Evolutionary conservation across 805 yeast genomes (phyloP), one percentile per base, ranked within the genome.

Genomic region (Ogataea paradorogensis): DNA sequence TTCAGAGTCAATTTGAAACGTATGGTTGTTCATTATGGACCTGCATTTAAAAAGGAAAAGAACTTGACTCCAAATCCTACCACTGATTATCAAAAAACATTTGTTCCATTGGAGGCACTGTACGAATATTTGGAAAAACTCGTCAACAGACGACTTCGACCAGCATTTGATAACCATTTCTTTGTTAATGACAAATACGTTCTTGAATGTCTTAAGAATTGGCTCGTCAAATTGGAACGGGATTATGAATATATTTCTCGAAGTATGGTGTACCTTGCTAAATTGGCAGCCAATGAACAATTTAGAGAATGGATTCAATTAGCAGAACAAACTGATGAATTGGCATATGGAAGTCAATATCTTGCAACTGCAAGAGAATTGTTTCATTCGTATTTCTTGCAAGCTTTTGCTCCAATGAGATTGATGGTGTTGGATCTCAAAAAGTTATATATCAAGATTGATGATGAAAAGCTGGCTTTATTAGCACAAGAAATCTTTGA

Each of bases 311-410:
- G 59, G 53, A 54, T 60, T 14, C 33, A 42, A 13, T 34, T 45
- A 16, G 38, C 45, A 3, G 53, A 50, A 23, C 42, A 43, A 23
- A 21, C 46, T 1, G 58, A 53, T 30, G 45, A 46, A 25, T 30
- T 39, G 9, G 52, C 54, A 13, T 11, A 24, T 5, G 49, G 53
- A 1, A 58, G 58, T 36, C 46, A 51, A 28, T 52, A 52, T 27
- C 51, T 62, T 9, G 56, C 58, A 3, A 42, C 56, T 3, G 58
- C 60, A 8, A 47, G 47, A 27, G 61, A 59, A 32, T 39, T 61
- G 14, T 61, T 60, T 38, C 49, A 48, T 21, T 56, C 63, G 4
- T 61, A 61, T 30, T 55, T 60, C 33, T 33, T 61, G 8, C 58
- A 55, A 33, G 45, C 58, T 3, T 59, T 61, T 38, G 59, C 65